Evolutionary conservation across 441 rosid species (phyloP), one percentile per base, ranked within the genome.

Genomic region (Francoa sonchifolia): DNA sequence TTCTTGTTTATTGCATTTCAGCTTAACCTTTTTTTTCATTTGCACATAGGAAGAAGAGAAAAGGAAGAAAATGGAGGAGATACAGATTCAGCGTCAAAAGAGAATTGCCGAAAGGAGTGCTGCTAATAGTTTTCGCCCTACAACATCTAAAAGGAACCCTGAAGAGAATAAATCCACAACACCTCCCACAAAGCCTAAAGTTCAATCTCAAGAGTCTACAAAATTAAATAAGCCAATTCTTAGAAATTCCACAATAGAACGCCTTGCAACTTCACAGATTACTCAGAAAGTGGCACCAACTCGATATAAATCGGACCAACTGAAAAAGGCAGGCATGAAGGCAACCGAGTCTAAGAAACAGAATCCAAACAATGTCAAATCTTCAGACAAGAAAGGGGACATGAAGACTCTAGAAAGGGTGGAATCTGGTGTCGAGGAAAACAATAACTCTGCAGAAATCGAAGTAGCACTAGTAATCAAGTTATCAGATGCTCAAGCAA

Each of bases 41-140:
- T 38, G 16, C 18, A 33, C 42, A 48, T 40, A 89, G 98, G 98
- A 89, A 68, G 92, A 89, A 66, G 87, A 76, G 57, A 79, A 58
- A 5, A 71, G 67, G 53, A 89, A 60, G 73, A 82, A 77, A 71
- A 74, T 43, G 71, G 96, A 82, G 67, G 92, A 79, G 60, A 56
- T 77, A 56, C 28, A 52, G 42, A 49, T 74, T 55, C 84, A 79
- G 53, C 77, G 98, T 35, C 95, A 82, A 68, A 82, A 73, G 73
- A 79, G 98, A 65, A 89, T 84, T 35, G 79, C 98, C 19, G 92
- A 72, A 63, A 84, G 83, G 78, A 81, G 86, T 59, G 40, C 71
- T 41, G 48, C 63, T 19, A 40, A 29, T 46, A 83, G 74, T 34
- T 15, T 48, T 48, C 26, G 40, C 55, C 33, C 69, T 1, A 30